phyloP scores from a whole-genome alignment of 805 yeast species.

The Pichia manshurica region DNA sequence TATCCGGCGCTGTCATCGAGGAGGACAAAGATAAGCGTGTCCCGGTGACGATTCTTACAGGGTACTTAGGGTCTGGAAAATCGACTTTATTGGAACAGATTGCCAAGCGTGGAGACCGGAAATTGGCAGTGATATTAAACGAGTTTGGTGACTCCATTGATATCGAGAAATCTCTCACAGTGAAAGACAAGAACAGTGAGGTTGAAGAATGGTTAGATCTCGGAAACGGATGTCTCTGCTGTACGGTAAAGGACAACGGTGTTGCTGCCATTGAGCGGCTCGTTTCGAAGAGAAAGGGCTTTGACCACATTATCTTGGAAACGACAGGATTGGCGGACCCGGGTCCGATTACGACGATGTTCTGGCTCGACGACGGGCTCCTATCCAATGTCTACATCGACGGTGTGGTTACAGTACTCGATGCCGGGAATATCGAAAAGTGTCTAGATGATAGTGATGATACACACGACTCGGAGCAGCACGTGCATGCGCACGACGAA shows the following conservation, averaged over 20 bases:
- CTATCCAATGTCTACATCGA: constrained; percentile 81
- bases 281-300: constrained; percentile 57
- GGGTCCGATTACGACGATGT: constrained; percentile 94
- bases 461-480: constrained; percentile 37
- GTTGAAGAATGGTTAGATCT: constrained; percentile 94
- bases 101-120: constrained; percentile 61
- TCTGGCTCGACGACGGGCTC: constrained; percentile 92
- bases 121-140: constrained; percentile 84
- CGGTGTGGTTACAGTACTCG: constrained; percentile 86
- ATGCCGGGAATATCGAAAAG: constrained; percentile 56
- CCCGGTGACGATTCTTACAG: constrained; percentile 91
- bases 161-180: constrained; percentile 80
- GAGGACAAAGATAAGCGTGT: constrained; percentile 41
- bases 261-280: constrained; percentile 89
- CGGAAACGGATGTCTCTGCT: constrained; percentile 95
- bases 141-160: constrained; percentile 90
- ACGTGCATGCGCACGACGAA: constrained; percentile 25
- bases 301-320: constrained; percentile 88
- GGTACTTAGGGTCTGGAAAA: constrained; percentile 93
- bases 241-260: constrained; percentile 93
- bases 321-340: constrained; percentile 98
- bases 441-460: constrained; percentile 54
- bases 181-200: constrained; percentile 45
- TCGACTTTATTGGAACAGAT: constrained; percentile 75
- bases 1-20: constrained; percentile 18